Evolutionary conservation across 2,329 filamentous ascomycete species (phyloP).

Genomic region (Lachnellula cervina): DNA sequence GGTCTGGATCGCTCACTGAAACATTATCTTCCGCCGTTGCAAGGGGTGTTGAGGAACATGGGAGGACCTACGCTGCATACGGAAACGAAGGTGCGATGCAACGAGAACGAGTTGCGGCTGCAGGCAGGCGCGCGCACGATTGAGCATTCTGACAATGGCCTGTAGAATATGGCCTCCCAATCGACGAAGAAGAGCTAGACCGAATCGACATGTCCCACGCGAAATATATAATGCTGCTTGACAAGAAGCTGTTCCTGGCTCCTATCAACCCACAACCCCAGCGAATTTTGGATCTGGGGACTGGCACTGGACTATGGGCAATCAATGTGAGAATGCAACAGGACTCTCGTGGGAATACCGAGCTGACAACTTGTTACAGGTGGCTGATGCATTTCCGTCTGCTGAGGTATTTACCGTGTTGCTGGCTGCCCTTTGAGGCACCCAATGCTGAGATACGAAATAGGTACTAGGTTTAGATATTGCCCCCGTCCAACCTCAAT

Average conservation of each 20-base stretch:
- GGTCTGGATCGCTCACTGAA: conserved; percentile 16
- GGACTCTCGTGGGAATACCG: background rate
- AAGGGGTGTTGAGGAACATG: conserved; percentile 23
- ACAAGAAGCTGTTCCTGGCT: conserved; percentile 21
- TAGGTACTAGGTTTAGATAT: conserved; percentile 29
- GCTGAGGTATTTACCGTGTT: conserved; percentile 21
- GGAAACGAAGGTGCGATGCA: conserved; percentile 17
- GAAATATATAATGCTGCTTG: conserved; percentile 30
- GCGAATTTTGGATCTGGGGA: conserved; percentile 34
- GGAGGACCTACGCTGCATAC: conserved; percentile 25
- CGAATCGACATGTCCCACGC: conserved; percentile 39
- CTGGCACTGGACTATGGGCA: conserved; percentile 25
- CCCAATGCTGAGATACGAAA: background rate
- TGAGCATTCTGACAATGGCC: background rate
- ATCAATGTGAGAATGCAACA: conserved; percentile 22
- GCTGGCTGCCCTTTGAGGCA: too few species aligned
- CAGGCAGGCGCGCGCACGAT: background rate
- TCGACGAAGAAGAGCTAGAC: conserved; percentile 38
- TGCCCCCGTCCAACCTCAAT: conserved; percentile 30
- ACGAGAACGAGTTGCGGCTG: conserved; percentile 1
- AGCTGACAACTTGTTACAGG: conserved; percentile 3
- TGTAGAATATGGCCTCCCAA: conserved; percentile 37
- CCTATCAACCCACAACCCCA: conserved; percentile 29
- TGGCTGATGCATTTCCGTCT: conserved; percentile 29
- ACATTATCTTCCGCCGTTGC: conserved; percentile 19